Evolutionary conservation across 495 filamentous ascomycete genomes (phyloP).

Genomic region (Xylaria nigripes): DNA sequence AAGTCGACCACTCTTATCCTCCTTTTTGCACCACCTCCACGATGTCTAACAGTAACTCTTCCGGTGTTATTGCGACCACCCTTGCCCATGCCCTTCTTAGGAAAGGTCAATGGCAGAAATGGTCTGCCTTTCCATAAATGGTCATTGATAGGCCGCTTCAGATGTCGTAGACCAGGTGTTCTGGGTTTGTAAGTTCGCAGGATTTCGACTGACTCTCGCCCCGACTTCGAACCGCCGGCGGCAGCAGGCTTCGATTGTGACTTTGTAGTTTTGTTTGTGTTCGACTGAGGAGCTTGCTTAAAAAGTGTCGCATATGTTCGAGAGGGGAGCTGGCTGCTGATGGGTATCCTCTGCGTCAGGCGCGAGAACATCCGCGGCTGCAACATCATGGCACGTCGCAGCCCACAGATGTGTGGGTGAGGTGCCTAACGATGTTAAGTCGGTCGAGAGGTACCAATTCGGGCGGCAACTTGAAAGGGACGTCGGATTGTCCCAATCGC

Average conservation of each 20-base stretch:
- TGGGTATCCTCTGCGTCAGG: conserved; percentile 36
- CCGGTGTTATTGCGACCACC: conserved; percentile 89
- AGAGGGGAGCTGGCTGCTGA: conserved; percentile 37
- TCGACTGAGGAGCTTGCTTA: conserved; percentile 31
- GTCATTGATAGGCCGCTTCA: conserved; percentile 86
- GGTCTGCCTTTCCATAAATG: conserved; percentile 93
- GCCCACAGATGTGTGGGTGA: conserved; percentile 1
- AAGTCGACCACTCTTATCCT: conserved; percentile 90
- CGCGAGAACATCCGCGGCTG: conserved; percentile 55
- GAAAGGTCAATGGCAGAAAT: conserved; percentile 70
- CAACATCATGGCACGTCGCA: conserved; percentile 43
- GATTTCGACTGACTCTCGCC: conserved; percentile 34
- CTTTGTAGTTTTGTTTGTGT: conserved; percentile 19
- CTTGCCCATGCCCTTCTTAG: conserved; percentile 83
- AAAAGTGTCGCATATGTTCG: conserved; percentile 49
- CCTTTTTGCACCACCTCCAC: conserved; percentile 82
- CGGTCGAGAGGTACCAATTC: not conserved
- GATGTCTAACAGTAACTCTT: conserved; percentile 77
- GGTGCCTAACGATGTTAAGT: conserved; percentile 9
- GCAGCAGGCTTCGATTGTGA: conserved; percentile 18
- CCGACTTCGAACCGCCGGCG: conserved; percentile 12
- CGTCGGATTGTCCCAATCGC: conserved; percentile 10
- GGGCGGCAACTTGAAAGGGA: not conserved
- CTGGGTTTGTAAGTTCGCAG: conserved; percentile 88
- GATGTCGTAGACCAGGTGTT: conserved; percentile 87